Conservation (phyloP, 305 asterid genomes). For the Andrographis paniculata region DNA sequence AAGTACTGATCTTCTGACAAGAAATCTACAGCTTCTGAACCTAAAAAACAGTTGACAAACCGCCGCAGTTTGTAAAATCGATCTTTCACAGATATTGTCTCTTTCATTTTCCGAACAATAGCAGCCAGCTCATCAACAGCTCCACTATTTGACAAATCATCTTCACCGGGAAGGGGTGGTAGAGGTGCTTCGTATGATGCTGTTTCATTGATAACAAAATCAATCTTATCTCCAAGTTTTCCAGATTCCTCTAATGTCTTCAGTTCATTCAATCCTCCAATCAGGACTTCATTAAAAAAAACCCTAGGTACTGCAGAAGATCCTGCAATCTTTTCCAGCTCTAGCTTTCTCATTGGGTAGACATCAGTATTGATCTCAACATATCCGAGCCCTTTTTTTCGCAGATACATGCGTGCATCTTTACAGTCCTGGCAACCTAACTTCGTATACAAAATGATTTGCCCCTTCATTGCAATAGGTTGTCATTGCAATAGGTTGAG, state of each 20-base stretch:
- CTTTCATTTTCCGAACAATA: constrained; percentile 75
- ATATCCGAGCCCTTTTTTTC: constrained; percentile 53
- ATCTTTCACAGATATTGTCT: constrained; percentile 46
- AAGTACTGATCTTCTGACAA: constrained; percentile 83
- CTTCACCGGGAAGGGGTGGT: constrained; percentile 95
- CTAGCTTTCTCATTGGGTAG: constrained; percentile 63
- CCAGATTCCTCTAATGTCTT: constrained; percentile 64
- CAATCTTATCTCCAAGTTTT: constrained; percentile 71
- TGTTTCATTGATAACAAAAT: constrained; percentile 57
- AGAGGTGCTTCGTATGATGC: constrained; percentile 80
- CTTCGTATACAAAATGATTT: constrained; percentile 63
- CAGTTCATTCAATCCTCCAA: constrained; percentile 69
- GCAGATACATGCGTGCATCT: constrained; percentile 55
- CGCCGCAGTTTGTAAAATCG: constrained; percentile 76
- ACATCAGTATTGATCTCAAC: constrained; percentile 76
- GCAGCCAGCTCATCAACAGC: constrained; percentile 80
- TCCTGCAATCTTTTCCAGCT: constrained; percentile 69
- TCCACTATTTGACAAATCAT: constrained; percentile 69
- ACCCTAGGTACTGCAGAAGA: constrained; percentile 67
- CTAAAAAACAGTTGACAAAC: constrained; percentile 59
- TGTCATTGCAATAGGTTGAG: constrained; percentile 29
- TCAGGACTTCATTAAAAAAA: constrained; percentile 71
- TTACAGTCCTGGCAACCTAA: constrained; percentile 67
- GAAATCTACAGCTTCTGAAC: constrained; percentile 84
- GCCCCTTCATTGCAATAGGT: constrained; percentile 67